Evolutionary conservation across 2,329 filamentous ascomycete genomes (phyloP).

Genomic region (Paracamarosporium sp.): DNA sequence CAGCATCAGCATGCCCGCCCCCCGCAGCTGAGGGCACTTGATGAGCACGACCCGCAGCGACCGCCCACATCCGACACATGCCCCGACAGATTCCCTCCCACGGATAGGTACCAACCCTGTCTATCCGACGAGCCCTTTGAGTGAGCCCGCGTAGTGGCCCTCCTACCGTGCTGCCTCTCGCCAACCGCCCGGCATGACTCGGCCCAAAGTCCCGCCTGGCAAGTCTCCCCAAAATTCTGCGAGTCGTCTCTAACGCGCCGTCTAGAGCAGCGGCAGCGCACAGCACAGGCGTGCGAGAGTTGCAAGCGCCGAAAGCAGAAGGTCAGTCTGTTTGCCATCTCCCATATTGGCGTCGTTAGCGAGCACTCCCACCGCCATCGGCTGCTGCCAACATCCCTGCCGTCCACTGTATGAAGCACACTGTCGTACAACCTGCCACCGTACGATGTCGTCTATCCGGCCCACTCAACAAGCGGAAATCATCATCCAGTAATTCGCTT

Average conservation of each 20-base stretch:
- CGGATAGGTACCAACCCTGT: constrained; percentile 12
- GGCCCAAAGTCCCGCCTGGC: constrained; percentile 44
- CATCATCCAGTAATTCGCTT: background rate
- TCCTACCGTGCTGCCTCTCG: constrained; percentile 17
- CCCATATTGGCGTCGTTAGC: background rate
- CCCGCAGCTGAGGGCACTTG: constrained; percentile 7
- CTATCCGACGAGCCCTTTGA: constrained; percentile 21
- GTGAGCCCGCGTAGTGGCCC: constrained; percentile 30
- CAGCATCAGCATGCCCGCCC: constrained; percentile 6
- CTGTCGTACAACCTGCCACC: background rate
- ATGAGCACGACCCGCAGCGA: background rate
- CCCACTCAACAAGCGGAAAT: background rate
- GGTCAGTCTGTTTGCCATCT: constrained; percentile 51
- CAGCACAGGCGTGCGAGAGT: constrained; percentile 67
- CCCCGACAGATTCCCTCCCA: constrained; percentile 28
- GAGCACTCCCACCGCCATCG: background rate
- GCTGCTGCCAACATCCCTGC: background rate
- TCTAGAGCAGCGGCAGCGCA: constrained; percentile 68
- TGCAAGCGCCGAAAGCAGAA: constrained; percentile 74
- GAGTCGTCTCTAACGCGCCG: constrained; percentile 50
- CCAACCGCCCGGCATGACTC: constrained; percentile 32
- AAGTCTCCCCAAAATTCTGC: constrained; percentile 16
- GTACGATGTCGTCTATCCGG: background rate
- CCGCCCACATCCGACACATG: constrained; percentile 12
- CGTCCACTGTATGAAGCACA: background rate